Conservation (phyloP, 768 basidiomycete genomes). For the Kwoniella europaea region DNA sequence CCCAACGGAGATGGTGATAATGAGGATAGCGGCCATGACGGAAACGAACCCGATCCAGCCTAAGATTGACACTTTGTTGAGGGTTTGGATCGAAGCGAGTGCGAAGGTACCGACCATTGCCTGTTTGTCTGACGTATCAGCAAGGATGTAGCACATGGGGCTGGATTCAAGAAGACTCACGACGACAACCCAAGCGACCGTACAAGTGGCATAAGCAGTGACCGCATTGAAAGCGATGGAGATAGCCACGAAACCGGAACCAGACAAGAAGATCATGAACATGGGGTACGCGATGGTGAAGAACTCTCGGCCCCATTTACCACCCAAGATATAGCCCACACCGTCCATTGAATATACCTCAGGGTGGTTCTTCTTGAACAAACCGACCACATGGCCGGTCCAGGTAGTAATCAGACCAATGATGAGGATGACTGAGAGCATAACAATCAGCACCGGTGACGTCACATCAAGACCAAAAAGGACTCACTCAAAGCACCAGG, state of each 20-base stretch:
- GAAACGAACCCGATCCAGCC: conserved; percentile 29
- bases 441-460: not conserved
- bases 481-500: conserved; percentile 41
- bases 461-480: too few relatives aligned
- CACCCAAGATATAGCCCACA: conserved; percentile 40
- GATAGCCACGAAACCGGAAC: conserved; percentile 40
- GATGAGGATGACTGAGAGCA: conserved; percentile 27
- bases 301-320: conserved; percentile 37
- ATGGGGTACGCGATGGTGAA: conserved; percentile 41
- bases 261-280: conserved; percentile 45
- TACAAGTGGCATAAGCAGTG: conserved; percentile 43
- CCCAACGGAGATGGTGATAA: conserved; percentile 33
- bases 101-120: conserved; percentile 32
- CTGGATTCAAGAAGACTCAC: conserved; percentile 5
- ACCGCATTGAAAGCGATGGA: conserved; percentile 49
- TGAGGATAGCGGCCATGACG: conserved; percentile 19
- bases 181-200: conserved; percentile 41
- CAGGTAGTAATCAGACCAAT: conserved; percentile 38
- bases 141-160: not conserved
- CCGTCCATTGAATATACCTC: conserved; percentile 42
- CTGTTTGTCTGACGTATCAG: not conserved
- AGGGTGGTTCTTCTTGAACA: conserved; percentile 46
- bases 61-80: conserved; percentile 29
- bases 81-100: conserved; percentile 37
- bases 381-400: conserved; percentile 35